A percentile compares a stretch with the other conserved stretches of the same genome.
Conservation (phyloP, 2,329 filamentous ascomycete species). For the Metarhizium guizhouense region DNA sequence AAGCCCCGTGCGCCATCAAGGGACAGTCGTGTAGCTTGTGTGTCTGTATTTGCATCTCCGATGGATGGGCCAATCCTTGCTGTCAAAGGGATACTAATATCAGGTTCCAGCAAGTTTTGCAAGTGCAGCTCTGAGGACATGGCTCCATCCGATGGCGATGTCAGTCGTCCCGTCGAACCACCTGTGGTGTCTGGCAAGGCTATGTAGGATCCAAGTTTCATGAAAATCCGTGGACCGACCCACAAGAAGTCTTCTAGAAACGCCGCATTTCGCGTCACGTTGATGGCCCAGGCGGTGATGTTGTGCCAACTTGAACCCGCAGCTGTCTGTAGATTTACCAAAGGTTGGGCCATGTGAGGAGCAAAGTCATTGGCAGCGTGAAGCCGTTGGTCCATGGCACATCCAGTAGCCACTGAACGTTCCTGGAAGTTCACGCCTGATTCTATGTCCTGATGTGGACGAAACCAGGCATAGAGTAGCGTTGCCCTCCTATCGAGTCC, state of each 20-base stretch:
- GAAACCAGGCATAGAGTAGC: neutral
- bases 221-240: constrained; percentile 61
- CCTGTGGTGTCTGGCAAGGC: constrained; percentile 51
- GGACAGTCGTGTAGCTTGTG: constrained; percentile 37
- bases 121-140: constrained; percentile 17
- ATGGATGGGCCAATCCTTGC: neutral
- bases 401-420: neutral
- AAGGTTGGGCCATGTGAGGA: constrained; percentile 7
- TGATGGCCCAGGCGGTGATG: constrained; percentile 47
- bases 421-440: neutral
- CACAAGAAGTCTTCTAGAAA: constrained; percentile 60
- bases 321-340: constrained; percentile 11
- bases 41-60: constrained; percentile 6
- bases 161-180: constrained; percentile 39
- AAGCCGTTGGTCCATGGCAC: constrained; percentile 4
- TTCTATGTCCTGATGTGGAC: neutral
- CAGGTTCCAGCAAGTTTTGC: constrained; percentile 22
- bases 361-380: neutral
- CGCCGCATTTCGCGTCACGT: constrained; percentile 51
- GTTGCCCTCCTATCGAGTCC: neutral
- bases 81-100: constrained; percentile 1
- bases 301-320: constrained; percentile 35
- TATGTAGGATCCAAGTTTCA: constrained; percentile 57
- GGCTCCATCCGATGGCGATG: constrained; percentile 11
- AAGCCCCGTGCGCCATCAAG: constrained; percentile 59